Base-by-base conservation (phyloP, 2,329 filamentous ascomycete genomes). In the Ophiostoma fasciatum region DNA sequence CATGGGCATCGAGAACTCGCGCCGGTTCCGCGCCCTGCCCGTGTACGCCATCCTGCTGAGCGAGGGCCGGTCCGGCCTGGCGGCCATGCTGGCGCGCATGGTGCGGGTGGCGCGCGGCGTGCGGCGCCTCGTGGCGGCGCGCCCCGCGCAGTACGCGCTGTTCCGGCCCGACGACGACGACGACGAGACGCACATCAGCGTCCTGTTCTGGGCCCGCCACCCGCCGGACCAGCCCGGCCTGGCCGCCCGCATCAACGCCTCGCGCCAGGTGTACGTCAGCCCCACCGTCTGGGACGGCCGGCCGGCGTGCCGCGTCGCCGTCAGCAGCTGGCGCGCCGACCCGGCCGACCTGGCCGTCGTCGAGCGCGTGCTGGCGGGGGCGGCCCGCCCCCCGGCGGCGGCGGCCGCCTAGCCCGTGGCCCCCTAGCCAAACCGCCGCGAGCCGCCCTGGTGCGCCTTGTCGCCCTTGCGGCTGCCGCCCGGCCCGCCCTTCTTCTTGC, bases 11-110 rank as follows among this genome's bases (percentile, higher is more conserved):
- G 87, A 94, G 49, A 94, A 94, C 57, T 94, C 85, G 2, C 74
- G 87, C 27, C 78, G 87, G 6, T 93, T 94, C 61, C 74, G 88
- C 36, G 87, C 87, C 1, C 62, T 94, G n/a, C 87, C 88, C 0
- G 80, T 84, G 8, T 94, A 94, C 51, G 77, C 83, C 10, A 80
- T 78, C 0, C 66, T 94, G 3, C 54, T 78, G 15, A 78, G 79
- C 31, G 79, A 90, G 48, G 88, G 88, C 1, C 63, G 64, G 2
- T 52, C 64, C 0, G 85, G 84, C 0, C 72, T 92, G 45, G 62
- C 64, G 1, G 61, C 65, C 1, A 78, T 94, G 59, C 61, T 94
- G 5, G 64, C 71, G 42, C 68, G 72, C 19, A 85, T 94, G 61
- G 75, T 85, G 19, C 56, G 61, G 4, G 65, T 94, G 6, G 74